Evolutionary conservation across 73 alveolate genomes (phyloP).

Genomic region (Effrenium voratum): DNA sequence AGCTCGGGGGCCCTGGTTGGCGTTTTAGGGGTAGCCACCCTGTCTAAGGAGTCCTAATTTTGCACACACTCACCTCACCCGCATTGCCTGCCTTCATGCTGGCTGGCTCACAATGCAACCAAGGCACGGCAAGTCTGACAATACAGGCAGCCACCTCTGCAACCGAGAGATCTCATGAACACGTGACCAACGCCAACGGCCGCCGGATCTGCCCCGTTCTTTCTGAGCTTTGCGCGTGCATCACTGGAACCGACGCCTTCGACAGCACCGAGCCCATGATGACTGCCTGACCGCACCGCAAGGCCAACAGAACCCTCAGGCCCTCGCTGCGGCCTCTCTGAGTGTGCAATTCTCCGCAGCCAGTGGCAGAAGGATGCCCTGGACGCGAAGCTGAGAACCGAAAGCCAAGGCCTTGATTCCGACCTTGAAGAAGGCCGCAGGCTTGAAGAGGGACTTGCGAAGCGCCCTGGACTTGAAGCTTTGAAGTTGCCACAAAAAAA

Average conservation of each 20-base stretch:
- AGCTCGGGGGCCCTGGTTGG: too few relatives aligned
- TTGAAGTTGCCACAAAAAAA: background rate
- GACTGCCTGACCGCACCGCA: conserved; percentile 33
- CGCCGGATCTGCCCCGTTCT: background rate
- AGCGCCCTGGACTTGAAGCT: conserved; percentile 40
- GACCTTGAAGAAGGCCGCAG: conserved; percentile 84
- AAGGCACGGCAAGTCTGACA: conserved; percentile 12
- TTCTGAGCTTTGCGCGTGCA: conserved; percentile 23
- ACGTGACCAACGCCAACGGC: background rate
- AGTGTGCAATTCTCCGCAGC: conserved; percentile 82
- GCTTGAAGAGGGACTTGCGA: conserved; percentile 70
- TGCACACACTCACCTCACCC: background rate
- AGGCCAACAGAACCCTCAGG: background rate
- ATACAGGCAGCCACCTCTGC: conserved; percentile 63
- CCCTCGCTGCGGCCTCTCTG: conserved; percentile 57
- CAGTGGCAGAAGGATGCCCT: conserved; percentile 73
- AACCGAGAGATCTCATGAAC: background rate
- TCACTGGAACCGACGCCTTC: conserved; percentile 77
- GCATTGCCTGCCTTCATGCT: background rate
- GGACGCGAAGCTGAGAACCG: background rate
- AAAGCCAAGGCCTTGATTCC: background rate
- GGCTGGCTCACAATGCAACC: background rate
- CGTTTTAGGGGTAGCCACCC: too few relatives aligned
- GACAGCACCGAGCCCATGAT: conserved; percentile 60
- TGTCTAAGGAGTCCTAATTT: too few relatives aligned